Base-by-base conservation (phyloP, 177 flowering plant genomes). In the Vitis hybrid region DNA sequence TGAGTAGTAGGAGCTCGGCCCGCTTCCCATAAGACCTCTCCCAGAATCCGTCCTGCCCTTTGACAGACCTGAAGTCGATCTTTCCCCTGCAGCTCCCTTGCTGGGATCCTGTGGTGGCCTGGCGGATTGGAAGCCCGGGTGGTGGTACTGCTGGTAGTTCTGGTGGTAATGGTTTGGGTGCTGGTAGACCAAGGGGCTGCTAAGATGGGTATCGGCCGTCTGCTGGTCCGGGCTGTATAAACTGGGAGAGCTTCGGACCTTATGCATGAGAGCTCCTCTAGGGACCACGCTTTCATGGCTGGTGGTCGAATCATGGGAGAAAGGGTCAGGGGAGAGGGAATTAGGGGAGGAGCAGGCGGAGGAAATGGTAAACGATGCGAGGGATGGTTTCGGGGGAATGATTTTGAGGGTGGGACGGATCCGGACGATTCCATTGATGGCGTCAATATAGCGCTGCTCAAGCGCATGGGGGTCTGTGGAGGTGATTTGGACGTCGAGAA, bases 361-460 rank as follows among this genome's bases (percentile, higher is more conserved):
- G 55, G 84, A 75, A n/a, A 76, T 31, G 67, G 70, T 76, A 59
- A 74, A 80, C 29, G 29, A 26, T 26, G 29, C 29, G 29, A 26
- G 0, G 29, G 29, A 26, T 26, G 29, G 29, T 26, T 26, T 26
- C 21, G 61, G 21, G 21, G 29, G 62, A 16, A 60, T 60, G 8
- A 18, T 16, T 11, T 15, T 60, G 62, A 13, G 12, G 26, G 26
- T 3, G 19, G 62, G 19, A n/a, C 10, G 62, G 62, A 11, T 19
- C 6, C 79, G 78, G 31, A 75, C 71, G 2, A 79, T 49, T 15
- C 88, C 87, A 60, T 86, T 87, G 65, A 93, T 76, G 12, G 98
- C 92, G n/a, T 89, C 93, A 10, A 92, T 78, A 76, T 87, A 90
- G 2, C 89, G 86, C 26, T 93, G 97, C 58, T 90, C 90, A 0